Evolutionary conservation across 768 basidiomycete genomes (phyloP), one percentile per base, ranked within the genome.

Genomic region (Tulasnella sp.): DNA sequence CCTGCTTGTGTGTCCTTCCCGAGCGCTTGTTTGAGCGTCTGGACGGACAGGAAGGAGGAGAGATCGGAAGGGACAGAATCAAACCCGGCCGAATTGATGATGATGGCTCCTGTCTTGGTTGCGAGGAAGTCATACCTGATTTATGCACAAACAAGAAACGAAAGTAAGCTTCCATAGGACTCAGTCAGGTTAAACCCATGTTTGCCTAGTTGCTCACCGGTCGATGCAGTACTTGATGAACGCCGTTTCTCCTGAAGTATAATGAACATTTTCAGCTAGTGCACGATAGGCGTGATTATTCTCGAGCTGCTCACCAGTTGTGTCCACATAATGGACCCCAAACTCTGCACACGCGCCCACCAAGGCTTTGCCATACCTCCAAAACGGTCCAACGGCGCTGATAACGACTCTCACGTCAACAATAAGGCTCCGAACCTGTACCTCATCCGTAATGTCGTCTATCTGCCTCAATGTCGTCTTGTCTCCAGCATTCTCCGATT

Each of bases 251-350:
- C 86, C 70, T 63, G 44, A 29, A 8, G 30, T 21, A 34, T 5
- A 34, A 49, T 42, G 13, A 54, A 26, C 34, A 11, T 13, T 26
- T 17, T 30, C 24, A 43, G 21, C 32, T 41, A 24, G 55, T 17
- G 4, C 5, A 15, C 34, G 15, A 15, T 15, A 15, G 15, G 15
- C 15, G 34, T 38, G 5, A 38, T 15, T 38, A 15, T n/a, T 24
- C 15, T 38, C 27, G 29, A 15, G 3, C 48, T 47, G 52, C 55
- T 11, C 19, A 63, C 51, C 85, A 1, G 85, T 81, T 32, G 93
- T 73, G 70, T 97, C 94, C 26, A 91, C 82, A 68, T 95, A 95
- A 70, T 94, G 89, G 5, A 80, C 78, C 4, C 86, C 84, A 60
- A 85, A 73, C 34, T 73, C 73, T 3, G 84, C 86, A 63, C 92